Evolutionary conservation across 305 asterid genomes (phyloP).

Genomic region (Fraxinus ornus): DNA sequence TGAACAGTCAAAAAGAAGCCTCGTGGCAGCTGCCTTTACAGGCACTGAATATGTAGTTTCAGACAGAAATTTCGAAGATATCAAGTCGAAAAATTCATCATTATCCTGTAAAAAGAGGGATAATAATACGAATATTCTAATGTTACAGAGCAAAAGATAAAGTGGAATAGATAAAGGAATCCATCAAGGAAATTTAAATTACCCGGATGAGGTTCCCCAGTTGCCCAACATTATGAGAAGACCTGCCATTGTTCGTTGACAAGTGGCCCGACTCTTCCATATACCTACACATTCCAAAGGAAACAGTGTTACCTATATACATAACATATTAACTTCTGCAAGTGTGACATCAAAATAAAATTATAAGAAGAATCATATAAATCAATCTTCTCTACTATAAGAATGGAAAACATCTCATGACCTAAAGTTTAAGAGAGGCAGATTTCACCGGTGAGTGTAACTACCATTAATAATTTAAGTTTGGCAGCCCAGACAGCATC

Average conservation of each 20-base stretch:
- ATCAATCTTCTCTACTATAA: conserved; percentile 4
- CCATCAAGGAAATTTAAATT: conserved; percentile 19
- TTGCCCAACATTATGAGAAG: conserved; percentile 87
- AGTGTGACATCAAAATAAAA: background rate
- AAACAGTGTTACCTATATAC: conserved; percentile 3
- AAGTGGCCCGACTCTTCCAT: conserved; percentile 73
- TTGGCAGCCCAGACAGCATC: background rate
- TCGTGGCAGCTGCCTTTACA: conserved; percentile 72
- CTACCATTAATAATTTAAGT: background rate
- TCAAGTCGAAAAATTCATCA: conserved; percentile 84
- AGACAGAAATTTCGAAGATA: conserved; percentile 69
- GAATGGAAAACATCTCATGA: background rate
- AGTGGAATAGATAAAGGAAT: background rate
- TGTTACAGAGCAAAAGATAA: background rate
- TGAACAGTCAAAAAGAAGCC: conserved; percentile 94
- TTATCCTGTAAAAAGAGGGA: conserved; percentile 70
- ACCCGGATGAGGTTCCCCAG: conserved; percentile 94
- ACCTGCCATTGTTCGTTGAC: conserved; percentile 65
- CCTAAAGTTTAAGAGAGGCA: background rate
- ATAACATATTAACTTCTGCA: background rate
- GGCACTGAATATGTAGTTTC: conserved; percentile 74
- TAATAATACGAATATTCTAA: conserved; percentile 14
- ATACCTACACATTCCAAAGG: conserved; percentile 48
- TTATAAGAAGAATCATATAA: background rate
- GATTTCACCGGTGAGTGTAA: background rate